These are phyloP conservation scores for Debaryomyces sp. DNA, from an alignment of 1,139 yeast genomes.

Conservation along the genomic window DNA sequence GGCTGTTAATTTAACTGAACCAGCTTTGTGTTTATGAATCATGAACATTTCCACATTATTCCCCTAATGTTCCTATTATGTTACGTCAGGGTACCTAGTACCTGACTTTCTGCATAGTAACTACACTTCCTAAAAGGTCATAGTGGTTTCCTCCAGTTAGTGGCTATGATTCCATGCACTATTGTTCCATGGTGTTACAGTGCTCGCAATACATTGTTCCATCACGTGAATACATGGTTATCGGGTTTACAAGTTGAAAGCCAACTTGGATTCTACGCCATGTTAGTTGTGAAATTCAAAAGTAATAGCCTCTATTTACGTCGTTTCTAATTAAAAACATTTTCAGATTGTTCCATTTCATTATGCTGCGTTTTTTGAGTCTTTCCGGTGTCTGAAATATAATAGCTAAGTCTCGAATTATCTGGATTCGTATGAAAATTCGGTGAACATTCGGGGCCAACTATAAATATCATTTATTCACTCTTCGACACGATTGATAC, in stretches of 20 bases:
- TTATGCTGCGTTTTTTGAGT: neutral
- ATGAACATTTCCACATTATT: neutral
- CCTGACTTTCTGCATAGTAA: neutral
- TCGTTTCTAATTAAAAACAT: neutral
- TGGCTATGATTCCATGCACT: constrained; percentile 3
- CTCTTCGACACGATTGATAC: too few relatives aligned
- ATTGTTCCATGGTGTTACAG: neutral
- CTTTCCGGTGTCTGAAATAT: neutral
- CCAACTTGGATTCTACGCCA: neutral
- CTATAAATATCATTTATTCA: neutral
- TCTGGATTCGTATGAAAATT: too few relatives aligned
- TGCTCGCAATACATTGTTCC: neutral
- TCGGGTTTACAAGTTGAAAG: neutral
- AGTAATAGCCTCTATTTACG: neutral
- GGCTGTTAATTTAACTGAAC: constrained; percentile 3
- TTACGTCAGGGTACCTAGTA: constrained; percentile 6
- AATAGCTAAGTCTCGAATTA: too few relatives aligned
- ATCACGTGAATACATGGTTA: neutral
- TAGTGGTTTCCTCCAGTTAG: neutral
- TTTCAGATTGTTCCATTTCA: neutral
- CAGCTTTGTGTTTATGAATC: constrained; percentile 8
- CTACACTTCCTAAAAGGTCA: neutral
- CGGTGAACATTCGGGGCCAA: too few relatives aligned
- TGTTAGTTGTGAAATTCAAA: neutral
- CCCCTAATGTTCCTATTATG: constrained; percentile 5